These are phyloP conservation scores for Cutaneotrichosporon dermatis DNA, from an alignment of 1,284 basidiomycete genomes.

Conservation along the genomic window DNA sequence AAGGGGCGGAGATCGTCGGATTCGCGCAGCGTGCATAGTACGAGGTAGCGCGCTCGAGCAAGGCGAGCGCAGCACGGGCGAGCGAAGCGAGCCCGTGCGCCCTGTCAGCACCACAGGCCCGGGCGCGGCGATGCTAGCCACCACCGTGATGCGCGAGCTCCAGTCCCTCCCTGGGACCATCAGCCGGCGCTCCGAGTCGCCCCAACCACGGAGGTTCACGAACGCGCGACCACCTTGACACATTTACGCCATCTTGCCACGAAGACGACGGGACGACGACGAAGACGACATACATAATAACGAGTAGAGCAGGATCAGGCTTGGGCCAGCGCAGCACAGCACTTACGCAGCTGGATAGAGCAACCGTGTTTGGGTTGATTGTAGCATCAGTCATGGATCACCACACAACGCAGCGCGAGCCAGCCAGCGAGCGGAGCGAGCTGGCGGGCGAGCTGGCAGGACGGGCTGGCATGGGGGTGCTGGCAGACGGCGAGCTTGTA, in stretches of 20 bases:
- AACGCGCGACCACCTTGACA: no score
- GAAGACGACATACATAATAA: not conserved
- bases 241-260: no score
- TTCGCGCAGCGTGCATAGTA: conserved; percentile 7
- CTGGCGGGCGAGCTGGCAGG: not conserved
- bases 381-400: conserved; percentile 12
- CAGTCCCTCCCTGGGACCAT: no score
- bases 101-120: no score
- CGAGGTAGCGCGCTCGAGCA: not conserved
- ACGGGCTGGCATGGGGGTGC: not conserved
- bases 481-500: no score
- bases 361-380: conserved; percentile 1
- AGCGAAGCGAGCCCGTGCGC: not conserved
- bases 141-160: no score
- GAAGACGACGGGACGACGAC: not conserved
- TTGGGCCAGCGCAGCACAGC: not conserved
- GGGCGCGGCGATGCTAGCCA: no score
- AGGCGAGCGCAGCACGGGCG: not conserved
- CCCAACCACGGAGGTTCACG: no score
- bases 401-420: not conserved
- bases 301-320: not conserved
- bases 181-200: no score
- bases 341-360: not conserved
- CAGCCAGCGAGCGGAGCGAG: not conserved
- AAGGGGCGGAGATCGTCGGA: conserved; percentile 7